Base-by-base conservation (phyloP, 1,139 yeast genomes). In the Meyerozyma guilliermondii region DNA sequence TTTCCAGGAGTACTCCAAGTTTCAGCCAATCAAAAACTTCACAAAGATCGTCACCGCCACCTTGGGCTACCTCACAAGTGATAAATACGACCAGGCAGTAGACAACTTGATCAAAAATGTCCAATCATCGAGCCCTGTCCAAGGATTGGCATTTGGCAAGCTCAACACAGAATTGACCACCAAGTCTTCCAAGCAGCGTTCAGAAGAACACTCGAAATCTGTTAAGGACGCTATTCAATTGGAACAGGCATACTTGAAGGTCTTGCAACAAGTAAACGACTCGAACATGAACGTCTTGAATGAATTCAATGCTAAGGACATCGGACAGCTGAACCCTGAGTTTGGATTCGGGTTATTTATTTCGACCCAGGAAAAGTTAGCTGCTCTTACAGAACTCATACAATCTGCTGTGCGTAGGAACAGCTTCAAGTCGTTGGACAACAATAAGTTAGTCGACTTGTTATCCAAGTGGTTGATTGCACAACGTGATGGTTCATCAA, bases 321-420 rank as follows among this genome's bases (percentile, higher is more conserved):
- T 71, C 42, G 77, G 77, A 22, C 46, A 38, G 14, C 67, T 81
- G 14, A 76, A 72, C 48, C 98, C 98, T 9, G 97, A 89, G 62
- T 89, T 70, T 58, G 96, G 97, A 2, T 87, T 77, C 52, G 98
- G 98, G 62, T 69, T 80, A 30, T 88, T 73, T 56, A 65, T 89
- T 53, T 80, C 81, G 53, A 69, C 75, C 49, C 74, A 77, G 43
- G 56, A 65, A 23, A 60, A 66, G 30, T 71, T 86, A 51, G 56
- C 65, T 23, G 60, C 66, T 28, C 71, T 86, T 51, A 56, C 77
- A 29, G 60, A 65, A 4, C 59, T 74, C 46, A 81, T 82, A n/a
- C 70, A 74, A 48, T 48, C 56, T 5, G 67, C 81, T 3, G 60
- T 85, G 35, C 79, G 79, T 52, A 58, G 65, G 13, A 72, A 76